Base-by-base conservation (phyloP, 2,329 filamentous ascomycete genomes). In the Madurella mycetomatis region DNA sequence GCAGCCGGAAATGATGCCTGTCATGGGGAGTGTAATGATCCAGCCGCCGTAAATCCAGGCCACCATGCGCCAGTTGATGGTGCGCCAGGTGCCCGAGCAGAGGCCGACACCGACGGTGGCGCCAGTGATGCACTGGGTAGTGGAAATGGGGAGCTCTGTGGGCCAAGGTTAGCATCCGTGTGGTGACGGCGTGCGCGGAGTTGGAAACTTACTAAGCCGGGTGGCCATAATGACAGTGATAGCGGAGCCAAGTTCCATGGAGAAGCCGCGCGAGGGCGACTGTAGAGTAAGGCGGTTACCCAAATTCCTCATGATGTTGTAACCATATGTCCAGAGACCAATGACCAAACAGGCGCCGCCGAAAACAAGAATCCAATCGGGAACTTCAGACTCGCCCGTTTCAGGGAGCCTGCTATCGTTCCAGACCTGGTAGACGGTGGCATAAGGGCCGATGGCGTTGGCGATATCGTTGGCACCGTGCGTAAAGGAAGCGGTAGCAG, bases 391-490 rank as follows among this genome's bases (percentile, higher is more conserved):
- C 64, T 78, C 75, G 58, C 58, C 58, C 31, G 65, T 71, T 1
- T 64, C 64, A 1, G 71, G 67, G 1, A 82, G 66, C 0, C 62
- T 65, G 2, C 78, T 80, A 0, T 72, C 75, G 32, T 70, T 62
- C 80, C 82, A 87, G 58, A 84, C 79, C 56, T 80, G 71, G 69
- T 76, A 87, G 62, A 86, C 81, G 49, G 81, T 79, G 1, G 84
- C 80, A 64, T 81, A 85, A 1, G 83, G 84, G 0, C 82, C 83
- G 51, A 84, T 77, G 30, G 83, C 81, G 65, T 79, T 86, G 62
- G 80, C 74, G 17, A 87, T 80, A 57, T 87, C 84, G 66, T 87
- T 87, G 60, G 83, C 82, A 19, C 84, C 84, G 70, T 87, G 83
- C 1, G 80, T 79, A 58, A 86, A 85, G 3, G 82, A 84, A 13